These are phyloP conservation scores for Phytopythium boreale DNA, from an alignment of 352 stramenopile genomes.

Conservation along the genomic window DNA sequence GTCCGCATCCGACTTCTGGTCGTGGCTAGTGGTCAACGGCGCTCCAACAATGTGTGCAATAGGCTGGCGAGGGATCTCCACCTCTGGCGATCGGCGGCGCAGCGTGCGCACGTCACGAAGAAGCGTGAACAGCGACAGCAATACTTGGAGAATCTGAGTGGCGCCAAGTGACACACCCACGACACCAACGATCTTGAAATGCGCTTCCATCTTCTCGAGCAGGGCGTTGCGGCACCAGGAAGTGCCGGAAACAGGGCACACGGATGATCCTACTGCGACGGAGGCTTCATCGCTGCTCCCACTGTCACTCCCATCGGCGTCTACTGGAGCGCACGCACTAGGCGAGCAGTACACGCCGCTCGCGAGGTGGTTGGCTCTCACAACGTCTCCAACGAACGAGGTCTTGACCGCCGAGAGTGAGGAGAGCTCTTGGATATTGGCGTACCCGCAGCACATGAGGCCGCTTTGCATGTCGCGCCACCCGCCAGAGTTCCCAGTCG, in stretches of 20 bases:
- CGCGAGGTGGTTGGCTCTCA: constrained; percentile 29
- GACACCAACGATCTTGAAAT: constrained; percentile 44
- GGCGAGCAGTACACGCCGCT: constrained; percentile 36
- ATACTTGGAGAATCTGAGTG: constrained; percentile 41
- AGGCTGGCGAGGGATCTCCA: constrained; percentile 28
- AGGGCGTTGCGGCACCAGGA: constrained; percentile 50
- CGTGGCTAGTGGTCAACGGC: background rate
- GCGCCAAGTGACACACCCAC: constrained; percentile 41
- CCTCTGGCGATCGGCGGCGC: constrained; percentile 25
- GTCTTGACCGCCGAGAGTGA: constrained; percentile 8
- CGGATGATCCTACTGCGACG: constrained; percentile 3
- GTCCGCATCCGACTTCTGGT: background rate
- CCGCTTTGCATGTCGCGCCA: constrained; percentile 49
- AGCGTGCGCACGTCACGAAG: constrained; percentile 58
- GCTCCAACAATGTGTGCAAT: constrained; percentile 19
- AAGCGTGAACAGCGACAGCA: constrained; percentile 53
- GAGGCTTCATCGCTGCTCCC: background rate
- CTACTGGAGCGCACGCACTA: background rate
- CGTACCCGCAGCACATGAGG: constrained; percentile 60
- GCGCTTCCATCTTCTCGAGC: constrained; percentile 36
- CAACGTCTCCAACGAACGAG: constrained; percentile 36
- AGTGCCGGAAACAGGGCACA: constrained; percentile 32
- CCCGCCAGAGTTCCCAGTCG: constrained; percentile 14
- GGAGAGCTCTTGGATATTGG: constrained; percentile 15
- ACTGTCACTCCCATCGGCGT: constrained; percentile 20